These are phyloP conservation scores for Diaporthe longicolla DNA, from an alignment of 2,329 filamentous ascomycete species.

Conservation along the genomic window DNA sequence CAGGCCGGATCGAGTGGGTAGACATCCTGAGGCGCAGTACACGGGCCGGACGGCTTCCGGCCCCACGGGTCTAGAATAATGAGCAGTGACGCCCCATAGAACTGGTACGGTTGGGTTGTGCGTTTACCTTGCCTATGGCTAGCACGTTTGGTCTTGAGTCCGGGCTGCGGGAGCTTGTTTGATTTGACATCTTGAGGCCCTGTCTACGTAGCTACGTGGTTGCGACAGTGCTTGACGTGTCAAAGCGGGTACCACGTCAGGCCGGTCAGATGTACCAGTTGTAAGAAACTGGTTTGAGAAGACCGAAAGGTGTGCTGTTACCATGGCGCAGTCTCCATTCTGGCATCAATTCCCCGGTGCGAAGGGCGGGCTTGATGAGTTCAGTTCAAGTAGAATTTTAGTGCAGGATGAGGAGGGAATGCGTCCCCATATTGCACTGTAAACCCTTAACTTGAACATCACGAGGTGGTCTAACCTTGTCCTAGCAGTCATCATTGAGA, in stretches of 20 bases:
- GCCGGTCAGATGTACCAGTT: not conserved
- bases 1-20: not conserved
- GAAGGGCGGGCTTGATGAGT: too few species aligned
- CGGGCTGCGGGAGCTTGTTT: conserved; percentile 5
- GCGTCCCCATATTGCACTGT: not conserved
- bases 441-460: not conserved
- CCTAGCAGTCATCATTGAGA: not conserved
- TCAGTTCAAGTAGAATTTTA: not conserved
- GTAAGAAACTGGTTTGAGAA: not conserved
- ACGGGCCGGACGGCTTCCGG: conserved; percentile 27
- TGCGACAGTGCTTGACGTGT: not conserved
- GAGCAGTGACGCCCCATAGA: not conserved
- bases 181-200: conserved; percentile 4
- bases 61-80: not conserved
- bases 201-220: not conserved
- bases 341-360: not conserved
- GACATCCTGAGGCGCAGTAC: not conserved
- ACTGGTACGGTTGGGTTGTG: not conserved
- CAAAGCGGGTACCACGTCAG: not conserved
- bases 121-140: conserved; percentile 1
- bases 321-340: not conserved
- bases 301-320: not conserved
- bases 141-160: conserved; percentile 5
- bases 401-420: not conserved
- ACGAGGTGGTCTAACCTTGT: not conserved